Base-by-base conservation (phyloP, 2,329 filamentous ascomycete genomes). In the Clarireedia monteithiana region DNA sequence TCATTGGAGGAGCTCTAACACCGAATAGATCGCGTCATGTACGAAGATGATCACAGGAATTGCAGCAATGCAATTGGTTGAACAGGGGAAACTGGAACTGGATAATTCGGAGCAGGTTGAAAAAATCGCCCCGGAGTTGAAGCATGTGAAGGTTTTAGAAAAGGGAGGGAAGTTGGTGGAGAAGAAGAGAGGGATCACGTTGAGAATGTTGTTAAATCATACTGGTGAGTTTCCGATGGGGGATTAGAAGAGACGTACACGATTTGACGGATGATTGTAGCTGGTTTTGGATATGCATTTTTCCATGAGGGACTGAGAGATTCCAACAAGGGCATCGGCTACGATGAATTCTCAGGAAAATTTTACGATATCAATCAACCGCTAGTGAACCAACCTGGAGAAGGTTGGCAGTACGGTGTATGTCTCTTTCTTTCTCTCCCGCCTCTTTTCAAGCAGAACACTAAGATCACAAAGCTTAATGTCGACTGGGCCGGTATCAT, bases 341-440 rank as follows among this genome's bases (percentile, higher is more conserved):
- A 55, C 23, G 60, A 64, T 51, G 62, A 62, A 55, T 61, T 62
- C 49, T 60, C 55, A 1, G 62, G 62, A 26, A 30, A 51, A 17
- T 46, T 56, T 2, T 57, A 56, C 17, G 60, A 60, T 46, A 57
- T 62, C 17, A 26, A 49, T 7, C 58, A 59, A 53, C 62, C 62
- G 1, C 67, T 88, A n/a, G 67, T 85, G 1, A 81, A 83, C 59
- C 83, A 87, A 62, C 84, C 84, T 0, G 83, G 84, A 0, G 74
- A 77, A 30, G 73, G 71, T 5, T 86, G 81, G 79, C 27, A 59
- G 36, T 61, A 61, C 23, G 59, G 59, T 26, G 58, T 58, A 53
- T 48, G 53, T 47, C 23, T 5, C 27, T 27, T 52, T n/a, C 20
- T 12, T 23, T 34, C 10, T 10, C 30, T 34, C 10, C 30, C 5